Evolutionary conservation across 768 basidiomycete species (phyloP).

Genomic region (Auriscalpium orientale): DNA sequence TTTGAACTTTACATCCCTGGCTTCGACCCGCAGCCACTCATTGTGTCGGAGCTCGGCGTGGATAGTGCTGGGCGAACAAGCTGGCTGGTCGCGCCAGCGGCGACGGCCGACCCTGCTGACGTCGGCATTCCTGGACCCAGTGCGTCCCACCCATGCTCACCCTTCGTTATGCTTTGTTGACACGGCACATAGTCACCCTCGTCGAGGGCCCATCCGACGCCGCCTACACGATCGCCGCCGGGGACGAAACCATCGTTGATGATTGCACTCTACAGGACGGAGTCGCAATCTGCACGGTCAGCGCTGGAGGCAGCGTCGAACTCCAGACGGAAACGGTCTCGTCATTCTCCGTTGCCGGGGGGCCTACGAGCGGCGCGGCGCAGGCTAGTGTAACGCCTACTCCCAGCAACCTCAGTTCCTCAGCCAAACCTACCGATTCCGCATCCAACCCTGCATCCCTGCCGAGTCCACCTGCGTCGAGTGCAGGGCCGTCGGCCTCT

Average conservation of each 20-base stretch:
- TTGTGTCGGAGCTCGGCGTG: slow-evolving; percentile 35
- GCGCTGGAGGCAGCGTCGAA: neutral
- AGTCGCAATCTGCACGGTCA: slow-evolving; percentile 20
- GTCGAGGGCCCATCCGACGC: slow-evolving; percentile 35
- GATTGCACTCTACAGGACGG: slow-evolving; percentile 20
- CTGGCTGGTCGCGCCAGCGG: slow-evolving; percentile 31
- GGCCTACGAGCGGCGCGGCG: neutral
- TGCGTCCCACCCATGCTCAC: slow-evolving; percentile 17
- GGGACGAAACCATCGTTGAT: slow-evolving; percentile 14
- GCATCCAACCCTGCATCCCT: neutral
- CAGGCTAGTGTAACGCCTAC: neutral
- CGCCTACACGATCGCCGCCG: slow-evolving; percentile 28
- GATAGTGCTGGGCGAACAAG: slow-evolving; percentile 36
- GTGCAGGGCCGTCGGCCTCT: neutral
- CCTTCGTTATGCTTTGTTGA: neutral
- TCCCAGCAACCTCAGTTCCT: neutral
- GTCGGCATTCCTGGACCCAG: slow-evolving; percentile 28
- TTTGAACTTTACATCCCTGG: slow-evolving; percentile 40
- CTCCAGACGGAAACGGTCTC: neutral
- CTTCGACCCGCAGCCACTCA: slow-evolving; percentile 37
- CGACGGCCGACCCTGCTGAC: slow-evolving; percentile 23
- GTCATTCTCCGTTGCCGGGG: neutral
- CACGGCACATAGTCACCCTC: slow-evolving; percentile 30
- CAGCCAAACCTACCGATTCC: neutral
- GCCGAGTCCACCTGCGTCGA: neutral